A percentile compares a stretch with the other conserved stretches of the same genome.
Evolutionary conservation across 306 rosid genomes (phyloP).

Genomic region (Begonia peltatifolia): DNA sequence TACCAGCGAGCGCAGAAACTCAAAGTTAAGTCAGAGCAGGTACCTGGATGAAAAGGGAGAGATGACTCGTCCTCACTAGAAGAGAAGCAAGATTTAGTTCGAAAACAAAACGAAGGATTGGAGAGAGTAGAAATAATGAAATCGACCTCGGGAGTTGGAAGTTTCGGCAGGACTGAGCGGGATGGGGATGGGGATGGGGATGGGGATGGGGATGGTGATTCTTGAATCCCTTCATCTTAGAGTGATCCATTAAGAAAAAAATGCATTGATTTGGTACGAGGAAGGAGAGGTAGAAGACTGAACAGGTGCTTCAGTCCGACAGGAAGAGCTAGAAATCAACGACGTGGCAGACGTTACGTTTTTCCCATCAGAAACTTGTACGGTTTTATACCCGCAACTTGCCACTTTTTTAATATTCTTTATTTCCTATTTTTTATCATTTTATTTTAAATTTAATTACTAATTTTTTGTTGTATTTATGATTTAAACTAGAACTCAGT

Average conservation of each 20-base stretch:
- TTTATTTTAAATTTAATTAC: no score
- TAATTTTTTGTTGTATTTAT: no score
- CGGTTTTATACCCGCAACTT: no score
- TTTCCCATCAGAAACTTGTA: no score
- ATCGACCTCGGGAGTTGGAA: conserved; percentile 26
- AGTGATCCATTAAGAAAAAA: conserved; percentile 33
- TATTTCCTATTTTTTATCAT: no score
- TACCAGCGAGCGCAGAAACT: background rate
- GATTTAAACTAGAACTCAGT: no score
- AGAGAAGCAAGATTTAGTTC: background rate
- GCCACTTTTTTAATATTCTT: no score
- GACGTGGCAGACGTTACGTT: no score
- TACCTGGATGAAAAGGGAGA: conserved; percentile 48
- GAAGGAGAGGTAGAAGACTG: background rate
- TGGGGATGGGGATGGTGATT: conserved; percentile 31
- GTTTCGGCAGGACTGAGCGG: conserved; percentile 45
- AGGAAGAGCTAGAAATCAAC: no score
- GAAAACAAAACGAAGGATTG: conserved; percentile 1
- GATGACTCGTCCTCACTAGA: conserved; percentile 36
- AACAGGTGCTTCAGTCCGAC: background rate
- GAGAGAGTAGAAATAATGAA: background rate
- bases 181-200: conserved; percentile 28
- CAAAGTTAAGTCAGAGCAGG: background rate
- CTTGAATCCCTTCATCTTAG: conserved; percentile 37
- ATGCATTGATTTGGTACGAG: no score